Base-by-base conservation (phyloP, 441 rosid species). In the Croton laevigatus region DNA sequence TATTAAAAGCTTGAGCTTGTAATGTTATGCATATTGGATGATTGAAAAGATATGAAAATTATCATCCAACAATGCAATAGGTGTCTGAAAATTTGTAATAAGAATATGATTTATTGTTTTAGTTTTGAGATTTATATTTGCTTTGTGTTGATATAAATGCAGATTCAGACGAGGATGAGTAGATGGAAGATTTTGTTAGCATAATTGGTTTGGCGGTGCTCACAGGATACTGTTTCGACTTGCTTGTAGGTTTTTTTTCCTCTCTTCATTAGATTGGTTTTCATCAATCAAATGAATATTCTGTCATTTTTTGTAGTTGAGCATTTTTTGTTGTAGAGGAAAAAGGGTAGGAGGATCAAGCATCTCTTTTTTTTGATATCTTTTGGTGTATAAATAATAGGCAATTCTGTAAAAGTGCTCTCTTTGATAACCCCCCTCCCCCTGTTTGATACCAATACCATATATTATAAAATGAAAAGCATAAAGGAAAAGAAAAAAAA, bases 91-190 rank as follows among this genome's bases (percentile, higher is more conserved):
- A 27, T 27, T 27, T 27, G 32, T 27, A 27, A 27, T 27, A 27
- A 27, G 32, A 27, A 27, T 27, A 27, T 27, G 32, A 27, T 27
- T 59, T 46, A 59, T 69, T 13, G 5, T 8, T 38, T 60, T 44
- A 40, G 17, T 8, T 20, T 9, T 69, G 9, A 49, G 19, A 53
- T 59, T 69, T 66, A 19, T 52, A 23, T 52, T 78, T 60, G 59
- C 34, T 58, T 62, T 27, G 20, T 75, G 46, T 73, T 38, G n/a
- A 66, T 66, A 8, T 17, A 51, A 77, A 71, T 80, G 81, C 95
- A 93, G 97, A 93, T 81, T 93, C 98, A 16, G 98, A 93, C 72
- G 98, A 93, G 57, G 98, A 91, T 54, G 97, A 91, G 68, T 91
- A 93, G 89, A 66, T 58, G 69, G 72, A 61, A 65, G 76, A 61